A percentile compares a stretch with the other conserved stretches of the same genome.
Conservation (phyloP, 2,329 filamentous ascomycete genomes). For the Penicillium sp. region DNA sequence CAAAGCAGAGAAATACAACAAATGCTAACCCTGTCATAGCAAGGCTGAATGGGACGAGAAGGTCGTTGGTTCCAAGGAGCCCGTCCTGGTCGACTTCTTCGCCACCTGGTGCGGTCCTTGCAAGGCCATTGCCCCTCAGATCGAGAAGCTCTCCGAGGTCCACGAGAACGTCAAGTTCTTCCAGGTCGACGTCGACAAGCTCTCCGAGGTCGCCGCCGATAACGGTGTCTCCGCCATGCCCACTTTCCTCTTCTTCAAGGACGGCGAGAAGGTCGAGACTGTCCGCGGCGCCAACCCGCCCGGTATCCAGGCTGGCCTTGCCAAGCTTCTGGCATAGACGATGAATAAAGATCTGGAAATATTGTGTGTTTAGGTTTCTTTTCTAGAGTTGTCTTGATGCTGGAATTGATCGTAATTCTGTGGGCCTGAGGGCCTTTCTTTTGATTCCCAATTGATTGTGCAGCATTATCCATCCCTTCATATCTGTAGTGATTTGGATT, state of each 20-base stretch:
- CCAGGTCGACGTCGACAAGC: constrained; percentile 89
- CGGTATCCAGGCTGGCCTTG: constrained; percentile 58
- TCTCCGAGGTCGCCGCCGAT: constrained; percentile 74
- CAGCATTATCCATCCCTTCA: too few species aligned
- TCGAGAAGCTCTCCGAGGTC: constrained; percentile 66
- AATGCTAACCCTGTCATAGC: constrained; percentile 42
- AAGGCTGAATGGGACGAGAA: constrained; percentile 63
- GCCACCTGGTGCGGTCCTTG: constrained; percentile 94
- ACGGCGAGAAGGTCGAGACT: constrained; percentile 72
- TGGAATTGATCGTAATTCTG: background rate
- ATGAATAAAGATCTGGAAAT: background rate
- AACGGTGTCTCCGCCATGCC: constrained; percentile 89
- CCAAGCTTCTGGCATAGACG: constrained; percentile 23
- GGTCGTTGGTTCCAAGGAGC: constrained; percentile 52
- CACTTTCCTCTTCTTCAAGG: constrained; percentile 84
- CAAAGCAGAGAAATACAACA: background rate
- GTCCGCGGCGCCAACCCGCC: constrained; percentile 81
- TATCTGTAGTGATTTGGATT: too few species aligned
- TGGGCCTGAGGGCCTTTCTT: background rate
- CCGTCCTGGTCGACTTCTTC: constrained; percentile 82
- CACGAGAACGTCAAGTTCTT: constrained; percentile 71
- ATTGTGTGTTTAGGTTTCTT: background rate
- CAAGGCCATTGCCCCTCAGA: constrained; percentile 81
- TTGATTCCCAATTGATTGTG: background rate
- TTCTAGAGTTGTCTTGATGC: background rate